phyloP scores from a whole-genome alignment of 2,329 filamentous ascomycete species.

The Tolypocladium tropicale region DNA sequence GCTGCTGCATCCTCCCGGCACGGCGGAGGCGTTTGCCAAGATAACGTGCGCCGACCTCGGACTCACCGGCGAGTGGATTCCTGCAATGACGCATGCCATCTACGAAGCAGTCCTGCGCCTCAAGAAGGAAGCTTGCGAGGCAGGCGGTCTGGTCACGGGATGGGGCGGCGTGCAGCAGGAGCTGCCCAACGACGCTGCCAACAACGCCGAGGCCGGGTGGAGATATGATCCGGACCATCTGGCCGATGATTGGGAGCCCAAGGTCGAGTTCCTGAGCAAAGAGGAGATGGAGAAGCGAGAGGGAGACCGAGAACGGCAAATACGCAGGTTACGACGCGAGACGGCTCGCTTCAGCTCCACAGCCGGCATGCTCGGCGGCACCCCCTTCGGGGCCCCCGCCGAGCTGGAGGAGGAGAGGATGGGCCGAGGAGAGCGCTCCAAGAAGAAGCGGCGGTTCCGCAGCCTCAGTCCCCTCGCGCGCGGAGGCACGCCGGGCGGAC shows the following conservation, averaged over 20 bases:
- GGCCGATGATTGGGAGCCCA: constrained; percentile 74
- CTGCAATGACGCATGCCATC: constrained; percentile 89
- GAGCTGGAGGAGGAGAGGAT: constrained; percentile 66
- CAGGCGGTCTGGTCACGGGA: constrained; percentile 72
- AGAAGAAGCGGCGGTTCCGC: constrained; percentile 89
- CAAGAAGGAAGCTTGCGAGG: constrained; percentile 95
- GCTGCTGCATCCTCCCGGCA: constrained; percentile 79
- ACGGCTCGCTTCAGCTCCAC: constrained; percentile 88
- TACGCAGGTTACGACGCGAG: constrained; percentile 76
- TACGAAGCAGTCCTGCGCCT: constrained; percentile 87
- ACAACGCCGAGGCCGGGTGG: constrained; percentile 81
- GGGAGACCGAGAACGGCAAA: constrained; percentile 84
- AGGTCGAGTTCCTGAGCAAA: constrained; percentile 72
- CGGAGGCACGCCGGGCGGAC: constrained; percentile 49
- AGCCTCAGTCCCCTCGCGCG: constrained; percentile 75
- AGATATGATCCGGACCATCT: constrained; percentile 88
- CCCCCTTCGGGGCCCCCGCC: constrained; percentile 46
- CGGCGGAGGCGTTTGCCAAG: constrained; percentile 85
- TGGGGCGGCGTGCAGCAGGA: constrained; percentile 51
- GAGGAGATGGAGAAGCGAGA: constrained; percentile 98
- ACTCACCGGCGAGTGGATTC: constrained; percentile 83
- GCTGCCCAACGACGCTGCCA: constrained; percentile 80
- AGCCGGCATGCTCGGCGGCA: constrained; percentile 67
- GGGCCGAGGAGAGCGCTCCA: constrained; percentile 84
- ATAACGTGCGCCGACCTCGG: constrained; percentile 89